Conservation (phyloP, 1,284 basidiomycete species). For the Heterobasidion annosum region DNA sequence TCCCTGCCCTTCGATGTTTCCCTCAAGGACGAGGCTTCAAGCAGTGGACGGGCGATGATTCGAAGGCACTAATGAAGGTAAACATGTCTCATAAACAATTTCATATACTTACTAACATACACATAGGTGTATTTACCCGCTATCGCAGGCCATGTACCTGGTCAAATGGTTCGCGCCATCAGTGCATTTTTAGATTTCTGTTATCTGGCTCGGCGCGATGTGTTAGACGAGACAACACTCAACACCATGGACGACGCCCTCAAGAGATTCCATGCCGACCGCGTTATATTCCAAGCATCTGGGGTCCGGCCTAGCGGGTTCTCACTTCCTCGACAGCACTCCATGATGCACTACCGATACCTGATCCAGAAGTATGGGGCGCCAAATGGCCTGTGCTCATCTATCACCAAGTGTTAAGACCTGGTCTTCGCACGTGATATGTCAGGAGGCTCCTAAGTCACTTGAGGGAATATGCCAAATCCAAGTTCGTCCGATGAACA, state of each 20-base stretch:
- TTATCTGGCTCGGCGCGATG: slow-evolving; percentile 9
- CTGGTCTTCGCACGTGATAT: no score
- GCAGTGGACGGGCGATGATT: slow-evolving; percentile 16
- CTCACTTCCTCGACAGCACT: slow-evolving; percentile 14
- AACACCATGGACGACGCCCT: slow-evolving; percentile 8
- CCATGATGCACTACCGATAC: slow-evolving; percentile 8
- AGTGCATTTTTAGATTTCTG: slow-evolving; percentile 14
- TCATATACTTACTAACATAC: neutral
- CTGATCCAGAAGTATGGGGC: slow-evolving; percentile 11
- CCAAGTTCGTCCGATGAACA: no score
- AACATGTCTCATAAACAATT: neutral
- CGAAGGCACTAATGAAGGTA: slow-evolving; percentile 13
- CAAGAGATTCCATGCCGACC: slow-evolving; percentile 4
- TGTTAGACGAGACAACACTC: neutral
- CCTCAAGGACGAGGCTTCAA: slow-evolving; percentile 12
- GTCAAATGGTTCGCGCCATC: slow-evolving; percentile 9
- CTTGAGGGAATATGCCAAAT: no score
- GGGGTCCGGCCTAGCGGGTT: slow-evolving; percentile 10
- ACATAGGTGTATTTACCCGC: slow-evolving; percentile 13
- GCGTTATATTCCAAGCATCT: slow-evolving; percentile 7
- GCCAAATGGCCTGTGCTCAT: slow-evolving; percentile 16
- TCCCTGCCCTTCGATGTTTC: slow-evolving; percentile 7
- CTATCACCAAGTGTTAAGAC: slow-evolving; percentile 17
- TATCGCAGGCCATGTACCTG: slow-evolving; percentile 10
- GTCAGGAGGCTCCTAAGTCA: slow-evolving; percentile 16